Percentiles rank a stretch among this genome's conserved stretches.
These are phyloP conservation scores for Neurospora sp. DNA, from an alignment of 495 filamentous ascomycete genomes.

Conservation along the genomic window DNA sequence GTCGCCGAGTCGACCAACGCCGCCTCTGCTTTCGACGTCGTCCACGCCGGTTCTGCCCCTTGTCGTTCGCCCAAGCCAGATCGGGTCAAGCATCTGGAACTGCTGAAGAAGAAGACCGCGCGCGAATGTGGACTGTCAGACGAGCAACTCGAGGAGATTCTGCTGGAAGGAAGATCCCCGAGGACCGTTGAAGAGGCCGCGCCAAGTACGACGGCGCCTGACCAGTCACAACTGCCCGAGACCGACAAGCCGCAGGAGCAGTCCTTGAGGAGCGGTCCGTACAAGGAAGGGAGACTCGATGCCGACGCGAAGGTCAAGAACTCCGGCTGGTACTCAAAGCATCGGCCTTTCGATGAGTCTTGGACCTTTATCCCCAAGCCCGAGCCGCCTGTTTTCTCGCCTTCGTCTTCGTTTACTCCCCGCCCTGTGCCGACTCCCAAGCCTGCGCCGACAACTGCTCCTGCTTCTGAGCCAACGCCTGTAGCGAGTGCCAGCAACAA, in stretches of 20 bases:
- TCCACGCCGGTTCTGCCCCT: neutral
- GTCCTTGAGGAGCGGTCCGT: neutral
- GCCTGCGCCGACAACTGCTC: neutral
- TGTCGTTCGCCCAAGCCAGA: neutral
- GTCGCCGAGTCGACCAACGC: neutral
- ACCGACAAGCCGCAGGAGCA: neutral
- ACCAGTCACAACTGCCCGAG: neutral
- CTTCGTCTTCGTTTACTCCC: too few relatives aligned
- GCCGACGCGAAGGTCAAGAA: too few relatives aligned
- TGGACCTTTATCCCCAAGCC: too few relatives aligned
- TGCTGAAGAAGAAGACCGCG: neutral
- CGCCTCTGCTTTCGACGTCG: neutral
- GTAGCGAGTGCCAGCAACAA: neutral
- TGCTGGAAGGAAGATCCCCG: neutral
- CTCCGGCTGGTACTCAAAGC: too few relatives aligned
- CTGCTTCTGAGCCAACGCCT: neutral
- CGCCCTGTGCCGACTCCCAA: too few relatives aligned
- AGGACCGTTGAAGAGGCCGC: neutral
- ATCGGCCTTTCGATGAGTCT: too few relatives aligned
- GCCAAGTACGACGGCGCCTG: neutral
- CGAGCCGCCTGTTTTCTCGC: too few relatives aligned
- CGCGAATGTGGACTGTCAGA: neutral
- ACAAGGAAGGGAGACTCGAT: too few relatives aligned
- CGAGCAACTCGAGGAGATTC: neutral
- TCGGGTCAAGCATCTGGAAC: neutral